phyloP scores from a whole-genome alignment of 2,329 filamentous ascomycete genomes.

The Trichocomaceae sp. region DNA sequence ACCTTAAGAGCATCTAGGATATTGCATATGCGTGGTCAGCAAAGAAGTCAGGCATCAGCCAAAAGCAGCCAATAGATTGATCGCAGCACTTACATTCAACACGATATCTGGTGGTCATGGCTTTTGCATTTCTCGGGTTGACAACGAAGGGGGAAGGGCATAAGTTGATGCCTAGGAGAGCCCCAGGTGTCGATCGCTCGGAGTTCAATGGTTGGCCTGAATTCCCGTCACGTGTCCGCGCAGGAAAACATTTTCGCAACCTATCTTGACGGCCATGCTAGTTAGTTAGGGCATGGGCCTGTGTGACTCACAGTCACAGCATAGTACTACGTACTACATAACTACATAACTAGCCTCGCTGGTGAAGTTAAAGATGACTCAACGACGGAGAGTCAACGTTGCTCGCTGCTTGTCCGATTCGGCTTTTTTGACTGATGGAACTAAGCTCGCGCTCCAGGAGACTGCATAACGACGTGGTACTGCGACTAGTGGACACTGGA shows the following conservation, averaged over 20 bases:
- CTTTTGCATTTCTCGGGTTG: constrained; percentile 14
- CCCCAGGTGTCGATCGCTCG: not conserved
- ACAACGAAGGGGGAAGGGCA: not conserved
- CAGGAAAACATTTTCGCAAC: not conserved
- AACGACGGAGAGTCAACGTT: no score
- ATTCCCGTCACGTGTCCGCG: not conserved
- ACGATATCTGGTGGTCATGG: constrained; percentile 45
- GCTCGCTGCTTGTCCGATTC: no score
- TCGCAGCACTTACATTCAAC: constrained; percentile 66
- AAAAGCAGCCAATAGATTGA: constrained; percentile 5
- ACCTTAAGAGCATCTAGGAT: constrained; percentile 58
- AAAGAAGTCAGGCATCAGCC: constrained; percentile 1
- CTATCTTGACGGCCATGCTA: no score
- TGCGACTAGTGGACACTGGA: not conserved
- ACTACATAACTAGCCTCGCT: no score
- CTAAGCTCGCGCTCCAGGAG: not conserved
- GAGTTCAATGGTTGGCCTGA: not conserved
- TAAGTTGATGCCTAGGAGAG: not conserved
- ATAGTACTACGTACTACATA: no score
- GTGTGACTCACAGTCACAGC: not conserved
- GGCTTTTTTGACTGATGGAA: not conserved
- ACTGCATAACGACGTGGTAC: not conserved
- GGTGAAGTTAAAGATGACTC: not conserved
- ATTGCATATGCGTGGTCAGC: not conserved
- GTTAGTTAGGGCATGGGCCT: no score